Evolutionary conservation across 768 basidiomycete genomes (phyloP), one percentile per base, ranked within the genome.

Genomic region (Lentinula aciculospora): DNA sequence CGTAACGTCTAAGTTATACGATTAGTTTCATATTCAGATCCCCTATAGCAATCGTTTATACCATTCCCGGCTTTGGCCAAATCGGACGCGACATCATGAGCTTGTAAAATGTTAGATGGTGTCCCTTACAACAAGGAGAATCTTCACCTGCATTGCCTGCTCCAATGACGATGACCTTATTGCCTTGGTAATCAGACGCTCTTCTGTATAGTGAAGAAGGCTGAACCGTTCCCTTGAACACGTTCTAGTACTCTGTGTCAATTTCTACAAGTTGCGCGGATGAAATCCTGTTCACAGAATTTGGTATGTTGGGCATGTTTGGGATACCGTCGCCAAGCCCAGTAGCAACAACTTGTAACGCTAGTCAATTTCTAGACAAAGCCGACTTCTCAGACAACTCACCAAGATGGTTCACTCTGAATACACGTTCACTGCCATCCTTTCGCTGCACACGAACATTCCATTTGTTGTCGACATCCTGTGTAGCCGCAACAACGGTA

Each of bases 141-240:
- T n/a, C 23, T 17, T 15, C 34, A 60, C 34, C 57, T 59, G 78
- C 76, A 49, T 73, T 79, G 31, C 77, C 76, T 34, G 80, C 73
- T 27, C 82, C 82, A 17, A 83, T 70, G 32, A 83, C 70, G 5
- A 82, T 62, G 12, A 71, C 80, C 60, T 75, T 79, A 66, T 81
- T 81, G n/a, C 81, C 80, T 10, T 68, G 56, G 58, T 55, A 55
- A 72, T 73, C 15, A 68, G 71, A 13, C 23, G 66, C 60, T 0
- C 73, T 61, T 34, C 32, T 37, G 36, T 46, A 59, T 40, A 10
- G 42, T 28, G 29, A 37, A 21, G 51, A 37, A 28, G 19, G 50
- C 31, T 27, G 12, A 21, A 53, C 45, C 12, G 27, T 34, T 46
- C 53, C 58, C 15, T 32, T 31, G 29, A 46, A 53, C 7, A 31